Percentiles rank a stretch among this genome's conserved stretches.
phyloP scores from a whole-genome alignment of 2,329 filamentous ascomycete species.

The Cryoendolithus antarcticus region DNA sequence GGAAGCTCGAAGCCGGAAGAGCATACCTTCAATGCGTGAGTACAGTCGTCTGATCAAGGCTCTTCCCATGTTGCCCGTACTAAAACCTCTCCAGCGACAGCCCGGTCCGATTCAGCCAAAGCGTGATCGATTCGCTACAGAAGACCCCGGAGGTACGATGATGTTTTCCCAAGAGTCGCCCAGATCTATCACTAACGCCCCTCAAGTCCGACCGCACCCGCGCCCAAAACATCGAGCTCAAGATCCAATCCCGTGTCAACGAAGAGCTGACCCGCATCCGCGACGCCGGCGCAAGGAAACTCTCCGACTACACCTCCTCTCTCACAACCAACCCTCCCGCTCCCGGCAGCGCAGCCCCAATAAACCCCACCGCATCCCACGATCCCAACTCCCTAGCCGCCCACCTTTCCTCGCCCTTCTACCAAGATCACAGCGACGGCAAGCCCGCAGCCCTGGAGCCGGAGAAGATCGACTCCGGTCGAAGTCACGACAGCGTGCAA shows the following conservation, averaged over 20 bases:
- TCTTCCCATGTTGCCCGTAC: no score
- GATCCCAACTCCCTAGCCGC: slow-evolving; percentile 17
- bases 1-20: slow-evolving; percentile 51
- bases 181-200: neutral
- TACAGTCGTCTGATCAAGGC: slow-evolving; percentile 4
- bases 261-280: slow-evolving; percentile 73
- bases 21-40: slow-evolving; percentile 52
- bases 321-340: slow-evolving; percentile 28
- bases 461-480: slow-evolving; percentile 28
- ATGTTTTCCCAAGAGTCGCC: neutral
- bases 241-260: slow-evolving; percentile 77
- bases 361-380: slow-evolving; percentile 5
- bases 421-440: slow-evolving; percentile 23
- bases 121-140: slow-evolving; percentile 72
- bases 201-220: slow-evolving; percentile 76
- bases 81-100: slow-evolving; percentile 35
- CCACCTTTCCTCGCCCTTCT: slow-evolving; percentile 23
- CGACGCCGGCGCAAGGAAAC: slow-evolving; percentile 54
- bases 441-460: slow-evolving; percentile 13
- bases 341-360: slow-evolving; percentile 9
- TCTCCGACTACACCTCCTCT: slow-evolving; percentile 52
- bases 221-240: slow-evolving; percentile 68
- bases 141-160: slow-evolving; percentile 65
- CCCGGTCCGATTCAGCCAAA: slow-evolving; percentile 62
- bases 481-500: slow-evolving; percentile 41